Evolutionary conservation across 2,329 filamentous ascomycete genomes (phyloP).

Genomic region (Aphanocladium album): DNA sequence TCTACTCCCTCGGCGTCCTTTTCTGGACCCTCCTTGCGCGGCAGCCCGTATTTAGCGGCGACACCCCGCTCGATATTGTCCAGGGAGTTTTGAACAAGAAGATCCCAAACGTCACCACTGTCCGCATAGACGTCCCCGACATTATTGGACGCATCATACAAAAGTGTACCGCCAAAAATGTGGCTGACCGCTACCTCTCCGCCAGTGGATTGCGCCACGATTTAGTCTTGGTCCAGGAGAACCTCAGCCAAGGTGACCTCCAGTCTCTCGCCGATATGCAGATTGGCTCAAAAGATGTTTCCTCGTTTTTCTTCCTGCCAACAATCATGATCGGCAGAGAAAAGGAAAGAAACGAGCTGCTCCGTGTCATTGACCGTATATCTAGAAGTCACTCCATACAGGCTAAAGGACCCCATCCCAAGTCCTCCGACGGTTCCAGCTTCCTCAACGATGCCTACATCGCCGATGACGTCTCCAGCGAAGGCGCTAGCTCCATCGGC

Average conservation of each 20-base stretch:
- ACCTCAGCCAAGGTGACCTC: slow-evolving; percentile 70
- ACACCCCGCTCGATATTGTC: slow-evolving; percentile 81
- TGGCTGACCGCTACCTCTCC: slow-evolving; percentile 84
- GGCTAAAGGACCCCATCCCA: slow-evolving; percentile 36
- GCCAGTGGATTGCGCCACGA: slow-evolving; percentile 82
- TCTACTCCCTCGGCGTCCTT: slow-evolving; percentile 84
- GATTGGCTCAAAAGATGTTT: slow-evolving; percentile 80
- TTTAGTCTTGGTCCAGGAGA: slow-evolving; percentile 65
- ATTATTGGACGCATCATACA: slow-evolving; percentile 77
- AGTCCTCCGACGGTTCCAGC: slow-evolving; percentile 50
- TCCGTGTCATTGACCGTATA: slow-evolving; percentile 72
- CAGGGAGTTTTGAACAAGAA: slow-evolving; percentile 79
- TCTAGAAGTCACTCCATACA: slow-evolving; percentile 56
- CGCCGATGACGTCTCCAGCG: slow-evolving; percentile 51
- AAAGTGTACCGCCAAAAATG: slow-evolving; percentile 86
- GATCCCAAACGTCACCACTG: slow-evolving; percentile 69
- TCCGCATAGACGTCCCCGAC: slow-evolving; percentile 79
- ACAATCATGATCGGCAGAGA: slow-evolving; percentile 74
- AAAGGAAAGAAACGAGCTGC: slow-evolving; percentile 63
- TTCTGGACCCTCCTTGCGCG: slow-evolving; percentile 85
- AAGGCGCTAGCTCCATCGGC: slow-evolving; percentile 54
- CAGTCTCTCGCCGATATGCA: slow-evolving; percentile 66
- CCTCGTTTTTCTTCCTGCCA: slow-evolving; percentile 86
- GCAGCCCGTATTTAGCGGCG: slow-evolving; percentile 72
- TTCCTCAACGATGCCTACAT: slow-evolving; percentile 47